These are phyloP conservation scores for Ceratobasidium sp. DNA, from an alignment of 1,284 basidiomycete species.

Conservation along the genomic window DNA sequence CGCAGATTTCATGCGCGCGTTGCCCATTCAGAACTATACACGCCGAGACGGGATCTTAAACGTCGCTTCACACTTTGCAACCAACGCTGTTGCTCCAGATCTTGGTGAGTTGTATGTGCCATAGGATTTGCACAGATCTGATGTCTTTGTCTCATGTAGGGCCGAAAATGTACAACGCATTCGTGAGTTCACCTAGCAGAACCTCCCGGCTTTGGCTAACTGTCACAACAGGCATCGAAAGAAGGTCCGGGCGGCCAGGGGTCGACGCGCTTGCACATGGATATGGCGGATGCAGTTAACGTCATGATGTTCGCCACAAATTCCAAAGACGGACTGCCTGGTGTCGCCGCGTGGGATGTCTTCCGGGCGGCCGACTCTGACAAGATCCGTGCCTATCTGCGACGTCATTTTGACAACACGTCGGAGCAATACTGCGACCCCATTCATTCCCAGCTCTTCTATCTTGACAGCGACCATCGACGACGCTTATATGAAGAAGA, in stretches of 20 bases:
- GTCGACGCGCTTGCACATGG: constrained; percentile 93
- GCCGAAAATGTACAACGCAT: constrained; percentile 67
- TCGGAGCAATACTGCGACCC: constrained; percentile 71
- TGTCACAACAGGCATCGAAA: constrained; percentile 68
- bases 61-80: constrained; percentile 88
- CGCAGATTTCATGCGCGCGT: constrained; percentile 83
- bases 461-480: constrained; percentile 79
- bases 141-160: constrained; percentile 3
- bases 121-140: no score
- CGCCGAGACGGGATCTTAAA: constrained; percentile 90
- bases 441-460: constrained; percentile 91
- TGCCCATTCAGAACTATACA: constrained; percentile 90
- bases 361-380: constrained; percentile 87
- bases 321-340: constrained; percentile 58
- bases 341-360: constrained; percentile 93
- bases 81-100: constrained; percentile 86
- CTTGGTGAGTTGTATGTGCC: constrained; percentile 64
- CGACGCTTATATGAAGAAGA: constrained; percentile 74
- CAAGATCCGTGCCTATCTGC: constrained; percentile 80
- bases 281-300: constrained; percentile 95
- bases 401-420: constrained; percentile 59
- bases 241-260: constrained; percentile 76
- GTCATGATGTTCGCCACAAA: constrained; percentile 80
- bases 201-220: constrained; percentile 51
- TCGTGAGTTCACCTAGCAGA: constrained; percentile 51